Evolutionary conservation across 495 filamentous ascomycete species (phyloP).

Genomic region (Sphaerosporella brunnea): DNA sequence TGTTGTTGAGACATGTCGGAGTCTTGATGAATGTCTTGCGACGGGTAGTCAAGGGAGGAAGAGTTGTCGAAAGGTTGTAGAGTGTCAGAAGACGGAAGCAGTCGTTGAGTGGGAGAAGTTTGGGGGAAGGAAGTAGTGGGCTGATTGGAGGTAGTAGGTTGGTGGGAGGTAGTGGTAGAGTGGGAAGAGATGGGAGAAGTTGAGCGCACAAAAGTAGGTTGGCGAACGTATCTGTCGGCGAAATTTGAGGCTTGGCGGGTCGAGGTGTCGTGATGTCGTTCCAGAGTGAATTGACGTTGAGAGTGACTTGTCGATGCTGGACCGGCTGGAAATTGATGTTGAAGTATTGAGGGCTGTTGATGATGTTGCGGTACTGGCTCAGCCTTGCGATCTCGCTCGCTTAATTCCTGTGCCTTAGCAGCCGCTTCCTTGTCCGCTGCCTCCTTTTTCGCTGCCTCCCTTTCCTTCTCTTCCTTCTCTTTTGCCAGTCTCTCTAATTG

Average conservation of each 20-base stretch:
- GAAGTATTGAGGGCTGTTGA: too few species aligned
- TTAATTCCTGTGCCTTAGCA: too few species aligned
- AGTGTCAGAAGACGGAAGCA: too few species aligned
- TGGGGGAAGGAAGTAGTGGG: not conserved
- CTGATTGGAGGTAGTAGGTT: not conserved
- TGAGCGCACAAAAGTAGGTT: not conserved
- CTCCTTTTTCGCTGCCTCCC: too few species aligned
- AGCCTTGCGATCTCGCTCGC: too few species aligned
- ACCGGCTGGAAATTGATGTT: not conserved
- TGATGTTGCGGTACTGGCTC: too few species aligned
- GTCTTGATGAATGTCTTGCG: not conserved
- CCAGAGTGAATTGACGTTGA: too few species aligned
- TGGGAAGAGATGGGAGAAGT: not conserved
- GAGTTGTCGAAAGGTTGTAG: too few species aligned
- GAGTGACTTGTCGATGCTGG: not conserved
- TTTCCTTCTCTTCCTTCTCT: slow-evolving; percentile 31
- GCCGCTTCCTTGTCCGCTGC: too few species aligned
- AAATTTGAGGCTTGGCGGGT: not conserved
- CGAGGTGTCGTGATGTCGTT: too few species aligned
- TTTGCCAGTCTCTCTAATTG: slow-evolving; percentile 53
- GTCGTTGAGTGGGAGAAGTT: too few species aligned
- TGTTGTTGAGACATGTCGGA: not conserved
- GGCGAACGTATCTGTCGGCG: not conserved
- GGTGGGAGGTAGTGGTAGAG: not conserved
- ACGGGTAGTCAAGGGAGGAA: too few species aligned